Base-by-base conservation (phyloP, 2,329 filamentous ascomycete genomes). In the Daldinia sp. region DNA sequence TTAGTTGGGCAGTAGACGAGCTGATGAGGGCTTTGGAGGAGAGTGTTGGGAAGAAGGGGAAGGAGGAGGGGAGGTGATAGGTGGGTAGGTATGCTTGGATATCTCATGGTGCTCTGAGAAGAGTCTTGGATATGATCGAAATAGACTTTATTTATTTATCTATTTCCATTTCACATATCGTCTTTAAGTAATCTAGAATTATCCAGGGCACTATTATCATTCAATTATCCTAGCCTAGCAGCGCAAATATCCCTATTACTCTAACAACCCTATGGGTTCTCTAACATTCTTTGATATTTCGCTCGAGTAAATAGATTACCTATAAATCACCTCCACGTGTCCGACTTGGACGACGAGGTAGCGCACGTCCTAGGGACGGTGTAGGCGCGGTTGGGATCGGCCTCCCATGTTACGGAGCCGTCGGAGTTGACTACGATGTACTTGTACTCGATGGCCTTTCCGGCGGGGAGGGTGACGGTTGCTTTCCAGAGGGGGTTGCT, bases 1-100 rank as follows among this genome's bases (percentile, higher is more conserved):
- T 94, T 66, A 80, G 81, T 52, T 94, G 91, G 91, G 87, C 87
- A 1, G 89, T 92, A 1, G 83, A 87, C 53, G 78, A 80, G 49
- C 75, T 93, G 15, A 82, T 91, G 72, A 73, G 73, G 15, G 76
- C 80, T 64, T 64, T 86, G 62, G 77, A 79, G 61, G 63, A 61
- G 29, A 55, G 30, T 17, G 57, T 25, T 23, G 47, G 34, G 25
- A 25, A 50, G n/a, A 23, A 10, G 47, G 17, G 34, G 30, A 55
- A 19, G 27, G 34, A 37, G 19, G 35, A 19, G 11, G 15, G 21
- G 23, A 25, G 48, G 34, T 55, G 29, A 51, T 50, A 23, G 41
- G 9, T 41, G 37, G 15, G 9, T 23, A 11, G 15, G n/a, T n/a
- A n/a, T n/a, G n/a, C n/a, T n/a, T n/a, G n/a, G n/a, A n/a, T n/a